These are phyloP conservation scores for Sphaerosporella brunnea DNA, from an alignment of 495 filamentous ascomycete genomes.

Conservation along the genomic window DNA sequence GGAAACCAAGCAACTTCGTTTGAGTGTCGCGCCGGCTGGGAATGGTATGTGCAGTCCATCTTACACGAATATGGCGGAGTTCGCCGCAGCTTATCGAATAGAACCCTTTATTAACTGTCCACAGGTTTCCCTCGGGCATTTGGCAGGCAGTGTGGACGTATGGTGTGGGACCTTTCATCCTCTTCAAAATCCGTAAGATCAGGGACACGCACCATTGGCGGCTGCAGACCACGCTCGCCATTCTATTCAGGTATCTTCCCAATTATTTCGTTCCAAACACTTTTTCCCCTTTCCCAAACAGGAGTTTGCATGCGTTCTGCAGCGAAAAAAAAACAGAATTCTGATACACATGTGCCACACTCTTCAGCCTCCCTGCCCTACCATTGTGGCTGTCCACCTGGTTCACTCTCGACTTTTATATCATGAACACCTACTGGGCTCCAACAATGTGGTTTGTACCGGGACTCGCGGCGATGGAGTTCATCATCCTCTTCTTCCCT, in stretches of 20 bases:
- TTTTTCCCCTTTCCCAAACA: no score
- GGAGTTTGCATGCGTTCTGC: no score
- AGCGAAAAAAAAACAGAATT: no score
- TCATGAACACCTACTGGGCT: constrained; percentile 21
- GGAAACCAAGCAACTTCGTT: background rate
- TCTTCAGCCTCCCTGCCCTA: constrained; percentile 15
- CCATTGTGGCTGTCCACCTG: constrained; percentile 22
- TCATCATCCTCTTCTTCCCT: constrained; percentile 38
- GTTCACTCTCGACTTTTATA: constrained; percentile 18
- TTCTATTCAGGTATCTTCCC: constrained; percentile 25
- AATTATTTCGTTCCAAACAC: no score
- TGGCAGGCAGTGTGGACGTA: constrained; percentile 24
- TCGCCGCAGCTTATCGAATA: no score
- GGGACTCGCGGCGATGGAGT: constrained; percentile 35
- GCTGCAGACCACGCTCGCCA: constrained; percentile 22
- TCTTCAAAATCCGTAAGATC: constrained; percentile 23
- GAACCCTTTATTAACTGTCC: background rate
- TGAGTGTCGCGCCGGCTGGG: constrained; percentile 18
- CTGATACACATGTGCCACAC: no score
- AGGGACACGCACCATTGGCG: constrained; percentile 23
- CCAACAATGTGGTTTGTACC: constrained; percentile 31
- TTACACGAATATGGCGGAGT: background rate
- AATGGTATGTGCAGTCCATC: constrained; percentile 18
- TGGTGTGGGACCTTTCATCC: constrained; percentile 19
- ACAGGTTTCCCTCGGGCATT: constrained; percentile 18